A percentile compares a stretch with the other conserved stretches of the same genome.
Evolutionary conservation across 2,329 filamentous ascomycete species (phyloP).

Genomic region (Lasiodiplodia citricola): DNA sequence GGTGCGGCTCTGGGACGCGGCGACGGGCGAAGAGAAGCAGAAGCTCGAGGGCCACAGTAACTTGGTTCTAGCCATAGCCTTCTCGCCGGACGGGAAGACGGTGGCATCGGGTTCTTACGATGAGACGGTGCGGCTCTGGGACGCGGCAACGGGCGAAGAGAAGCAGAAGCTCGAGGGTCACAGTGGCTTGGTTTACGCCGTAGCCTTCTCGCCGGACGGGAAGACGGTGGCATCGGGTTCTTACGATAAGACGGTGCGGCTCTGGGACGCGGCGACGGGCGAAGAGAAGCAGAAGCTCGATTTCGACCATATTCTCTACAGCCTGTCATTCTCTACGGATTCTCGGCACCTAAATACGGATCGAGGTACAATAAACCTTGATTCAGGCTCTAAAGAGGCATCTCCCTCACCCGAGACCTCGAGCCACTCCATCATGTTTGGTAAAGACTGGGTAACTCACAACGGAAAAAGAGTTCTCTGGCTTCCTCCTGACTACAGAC

Average conservation of each 20-base stretch:
- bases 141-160: slow-evolving; percentile 21
- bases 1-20: slow-evolving; percentile 28
- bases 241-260: too few species aligned
- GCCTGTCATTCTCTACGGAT: neutral
- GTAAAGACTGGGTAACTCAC: neutral
- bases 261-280: too few species aligned
- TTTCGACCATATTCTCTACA: neutral
- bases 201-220: too few species aligned
- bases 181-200: neutral
- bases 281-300: neutral
- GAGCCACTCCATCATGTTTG: neutral
- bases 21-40: slow-evolving; percentile 7
- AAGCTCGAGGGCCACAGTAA: slow-evolving; percentile 14
- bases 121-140: slow-evolving; percentile 28
- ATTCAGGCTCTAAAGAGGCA: neutral
- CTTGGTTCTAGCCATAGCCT: slow-evolving; percentile 22
- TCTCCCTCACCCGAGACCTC: neutral
- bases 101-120: slow-evolving; percentile 30
- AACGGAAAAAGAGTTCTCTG: neutral
- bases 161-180: slow-evolving; percentile 8
- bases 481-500: neutral
- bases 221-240: too few species aligned
- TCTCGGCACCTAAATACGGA: neutral
- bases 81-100: slow-evolving; percentile 30
- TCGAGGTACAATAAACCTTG: neutral